Evolutionary conservation across 768 basidiomycete species (phyloP).

Genomic region (Termitomyces sp.): DNA sequence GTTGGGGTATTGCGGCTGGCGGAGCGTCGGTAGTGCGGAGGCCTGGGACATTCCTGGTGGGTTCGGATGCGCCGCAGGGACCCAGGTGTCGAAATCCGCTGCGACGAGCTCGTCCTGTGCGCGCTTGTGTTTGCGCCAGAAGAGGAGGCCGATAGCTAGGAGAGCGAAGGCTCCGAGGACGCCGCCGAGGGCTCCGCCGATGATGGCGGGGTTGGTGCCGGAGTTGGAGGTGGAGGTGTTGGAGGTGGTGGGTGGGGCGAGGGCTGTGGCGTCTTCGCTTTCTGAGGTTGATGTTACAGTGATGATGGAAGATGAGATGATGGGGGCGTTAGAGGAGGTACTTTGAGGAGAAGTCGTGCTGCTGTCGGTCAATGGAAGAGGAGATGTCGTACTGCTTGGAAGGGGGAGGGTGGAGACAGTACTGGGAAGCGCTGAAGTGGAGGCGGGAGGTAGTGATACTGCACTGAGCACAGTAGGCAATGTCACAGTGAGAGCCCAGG

Average conservation of each 20-base stretch:
- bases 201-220: constrained; percentile 6
- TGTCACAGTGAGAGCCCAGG: constrained; percentile 9
- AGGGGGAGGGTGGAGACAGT: constrained; percentile 1
- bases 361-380: neutral
- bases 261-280: neutral
- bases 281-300: constrained; percentile 10
- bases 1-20: constrained; percentile 6
- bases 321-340: neutral
- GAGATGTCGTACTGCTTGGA: constrained; percentile 3
- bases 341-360: neutral
- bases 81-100: constrained; percentile 15
- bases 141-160: constrained; percentile 6
- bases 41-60: constrained; percentile 6
- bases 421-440: constrained; percentile 1
- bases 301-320: neutral
- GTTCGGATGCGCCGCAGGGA: constrained; percentile 10
- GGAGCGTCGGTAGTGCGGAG: neutral
- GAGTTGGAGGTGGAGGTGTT: neutral
- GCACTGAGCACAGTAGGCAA: constrained; percentile 9
- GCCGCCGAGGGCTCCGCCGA: constrained; percentile 16
- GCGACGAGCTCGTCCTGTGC: neutral
- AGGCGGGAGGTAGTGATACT: constrained; percentile 7
- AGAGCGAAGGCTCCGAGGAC: constrained; percentile 12
- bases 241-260: constrained; percentile 2
- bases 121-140: constrained; percentile 11